Evolutionary conservation across 2,329 filamentous ascomycete species (phyloP).

Genomic region (Cladophialophora yegresii): DNA sequence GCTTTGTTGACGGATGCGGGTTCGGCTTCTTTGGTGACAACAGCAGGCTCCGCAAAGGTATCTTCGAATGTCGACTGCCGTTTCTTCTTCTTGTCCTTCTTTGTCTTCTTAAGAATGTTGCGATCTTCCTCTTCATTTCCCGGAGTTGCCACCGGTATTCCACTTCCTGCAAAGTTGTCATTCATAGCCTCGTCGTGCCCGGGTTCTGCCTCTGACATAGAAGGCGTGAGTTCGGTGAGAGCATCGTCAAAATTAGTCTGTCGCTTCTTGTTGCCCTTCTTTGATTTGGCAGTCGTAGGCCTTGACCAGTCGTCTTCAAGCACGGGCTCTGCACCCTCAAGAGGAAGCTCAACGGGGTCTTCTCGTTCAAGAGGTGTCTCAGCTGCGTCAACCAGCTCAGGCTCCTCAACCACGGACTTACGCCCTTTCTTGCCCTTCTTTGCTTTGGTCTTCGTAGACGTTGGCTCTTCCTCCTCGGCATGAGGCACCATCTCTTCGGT

Average conservation of each 20-base stretch:
- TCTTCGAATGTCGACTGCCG: background rate
- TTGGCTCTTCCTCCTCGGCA: background rate
- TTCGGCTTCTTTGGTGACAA: background rate
- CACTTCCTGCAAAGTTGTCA: background rate
- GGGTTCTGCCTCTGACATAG: background rate
- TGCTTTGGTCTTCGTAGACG: conserved; percentile 39
- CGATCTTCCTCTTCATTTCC: background rate
- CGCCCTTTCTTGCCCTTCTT: conserved; percentile 18
- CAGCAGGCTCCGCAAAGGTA: background rate
- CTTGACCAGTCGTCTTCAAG: background rate
- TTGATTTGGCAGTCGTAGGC: conserved; percentile 39
- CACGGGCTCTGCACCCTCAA: background rate
- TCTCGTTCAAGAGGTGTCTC: background rate
- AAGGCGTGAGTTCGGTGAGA: background rate
- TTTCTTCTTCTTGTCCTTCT: background rate
- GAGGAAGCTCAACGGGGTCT: background rate
- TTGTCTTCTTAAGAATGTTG: background rate
- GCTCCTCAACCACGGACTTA: background rate
- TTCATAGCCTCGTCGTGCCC: background rate
- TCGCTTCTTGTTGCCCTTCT: conserved; percentile 18
- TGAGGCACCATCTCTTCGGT: background rate
- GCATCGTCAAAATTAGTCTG: background rate
- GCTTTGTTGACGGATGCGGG: background rate
- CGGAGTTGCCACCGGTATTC: background rate
- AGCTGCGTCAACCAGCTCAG: background rate